A percentile compares a stretch with the other conserved stretches of the same genome.
Evolutionary conservation across 202 grass and related monocot species (phyloP).

Genomic region (Musa balbisiana): DNA sequence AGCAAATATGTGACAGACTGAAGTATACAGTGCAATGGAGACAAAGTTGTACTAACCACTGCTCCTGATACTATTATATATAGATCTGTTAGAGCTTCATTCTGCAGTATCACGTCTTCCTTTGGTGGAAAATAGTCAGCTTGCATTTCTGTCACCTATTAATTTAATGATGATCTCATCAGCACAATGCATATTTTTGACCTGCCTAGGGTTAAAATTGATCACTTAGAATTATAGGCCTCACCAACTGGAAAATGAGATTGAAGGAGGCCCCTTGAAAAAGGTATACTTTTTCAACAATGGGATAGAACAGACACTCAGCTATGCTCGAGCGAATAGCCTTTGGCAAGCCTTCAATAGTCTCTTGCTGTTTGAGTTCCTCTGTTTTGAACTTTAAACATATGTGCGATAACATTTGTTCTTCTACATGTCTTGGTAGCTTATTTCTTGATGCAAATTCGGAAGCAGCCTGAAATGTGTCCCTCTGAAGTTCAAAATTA

Average conservation of each 20-base stretch:
- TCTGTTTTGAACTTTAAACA: slow-evolving; percentile 67
- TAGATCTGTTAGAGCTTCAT: slow-evolving; percentile 40
- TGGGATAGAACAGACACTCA: slow-evolving; percentile 36
- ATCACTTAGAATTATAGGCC: not conserved
- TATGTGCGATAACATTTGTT: slow-evolving; percentile 37
- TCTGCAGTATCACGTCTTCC: slow-evolving; percentile 67
- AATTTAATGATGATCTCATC: not conserved
- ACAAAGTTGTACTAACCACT: slow-evolving; percentile 35
- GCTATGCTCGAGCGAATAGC: slow-evolving; percentile 52
- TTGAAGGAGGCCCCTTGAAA: slow-evolving; percentile 53
- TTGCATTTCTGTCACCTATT: slow-evolving; percentile 57
- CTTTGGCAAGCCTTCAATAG: slow-evolving; percentile 44
- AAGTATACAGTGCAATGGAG: not conserved
- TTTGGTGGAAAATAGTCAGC: slow-evolving; percentile 51
- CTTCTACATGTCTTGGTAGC: slow-evolving; percentile 27
- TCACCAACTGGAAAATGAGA: slow-evolving; percentile 60
- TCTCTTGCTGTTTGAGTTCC: slow-evolving; percentile 53
- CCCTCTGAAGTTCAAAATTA: not conserved
- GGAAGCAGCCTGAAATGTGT: slow-evolving; percentile 29
- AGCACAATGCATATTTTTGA: not conserved
- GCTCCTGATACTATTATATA: slow-evolving; percentile 55
- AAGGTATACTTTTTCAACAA: slow-evolving; percentile 46
- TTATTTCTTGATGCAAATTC: slow-evolving; percentile 59
- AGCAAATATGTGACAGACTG: not conserved
- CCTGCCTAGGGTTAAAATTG: not conserved